These are phyloP conservation scores for Pyrenophora graminea DNA, from an alignment of 2,329 filamentous ascomycete species.

Conservation along the genomic window DNA sequence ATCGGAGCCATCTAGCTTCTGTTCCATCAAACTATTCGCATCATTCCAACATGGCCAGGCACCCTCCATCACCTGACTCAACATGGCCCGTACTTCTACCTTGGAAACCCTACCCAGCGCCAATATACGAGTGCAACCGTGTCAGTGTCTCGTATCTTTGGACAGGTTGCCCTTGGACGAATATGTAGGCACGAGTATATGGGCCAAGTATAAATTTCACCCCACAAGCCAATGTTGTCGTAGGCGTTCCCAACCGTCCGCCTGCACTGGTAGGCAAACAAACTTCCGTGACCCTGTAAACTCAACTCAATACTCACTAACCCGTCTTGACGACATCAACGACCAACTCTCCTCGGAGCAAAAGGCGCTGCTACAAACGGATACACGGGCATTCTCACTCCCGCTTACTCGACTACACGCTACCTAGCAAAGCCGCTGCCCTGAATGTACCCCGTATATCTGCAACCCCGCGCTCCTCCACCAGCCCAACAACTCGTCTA, in stretches of 20 bases:
- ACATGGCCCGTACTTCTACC: background rate
- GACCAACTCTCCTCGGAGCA: background rate
- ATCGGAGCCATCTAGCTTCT: too few species aligned
- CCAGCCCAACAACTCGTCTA: background rate
- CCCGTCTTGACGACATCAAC: background rate
- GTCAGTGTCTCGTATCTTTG: background rate
- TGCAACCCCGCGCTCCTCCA: background rate
- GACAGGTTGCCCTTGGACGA: background rate
- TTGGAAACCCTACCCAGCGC: background rate
- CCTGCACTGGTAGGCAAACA: background rate
- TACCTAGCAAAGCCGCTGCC: background rate
- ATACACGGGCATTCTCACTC: background rate
- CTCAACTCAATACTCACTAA: background rate
- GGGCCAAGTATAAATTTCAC: background rate
- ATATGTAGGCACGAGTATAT: background rate
- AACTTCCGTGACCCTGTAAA: background rate
- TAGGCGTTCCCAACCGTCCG: background rate
- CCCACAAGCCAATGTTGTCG: background rate
- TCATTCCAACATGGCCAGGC: too few species aligned
- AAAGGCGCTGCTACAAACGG: background rate
- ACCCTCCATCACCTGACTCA: background rate
- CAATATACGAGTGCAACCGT: background rate
- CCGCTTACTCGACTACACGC: background rate
- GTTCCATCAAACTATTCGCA: too few species aligned
- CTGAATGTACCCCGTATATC: background rate